Conservation (phyloP, 148 eudicot genomes). For the Fagopyrum esculentum region DNA sequence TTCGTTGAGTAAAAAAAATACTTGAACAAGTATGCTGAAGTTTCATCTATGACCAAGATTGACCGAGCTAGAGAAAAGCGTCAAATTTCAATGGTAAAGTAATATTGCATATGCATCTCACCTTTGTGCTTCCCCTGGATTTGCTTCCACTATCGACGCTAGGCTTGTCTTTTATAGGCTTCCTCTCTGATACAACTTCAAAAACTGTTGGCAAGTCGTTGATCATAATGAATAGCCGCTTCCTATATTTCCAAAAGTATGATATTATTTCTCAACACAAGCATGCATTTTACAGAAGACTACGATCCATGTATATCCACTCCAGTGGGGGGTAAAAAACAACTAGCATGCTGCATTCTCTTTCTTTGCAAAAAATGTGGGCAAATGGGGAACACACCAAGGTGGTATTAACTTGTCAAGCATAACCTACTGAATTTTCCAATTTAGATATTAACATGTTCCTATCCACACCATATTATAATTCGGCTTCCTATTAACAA, state of each 20-base stretch:
- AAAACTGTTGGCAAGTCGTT: slow-evolving; percentile 81
- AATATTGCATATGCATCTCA: not conserved
- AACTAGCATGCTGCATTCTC: not conserved
- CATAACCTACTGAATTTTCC: too few species aligned
- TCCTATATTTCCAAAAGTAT: slow-evolving; percentile 33
- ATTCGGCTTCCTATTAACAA: not conserved
- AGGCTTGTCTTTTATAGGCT: slow-evolving; percentile 75
- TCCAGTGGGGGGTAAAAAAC: not conserved
- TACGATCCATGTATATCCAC: not conserved
- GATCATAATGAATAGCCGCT: slow-evolving; percentile 78
- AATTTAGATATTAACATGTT: not conserved
- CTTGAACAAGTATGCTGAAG: not conserved
- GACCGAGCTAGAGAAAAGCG: not conserved
- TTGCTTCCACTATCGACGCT: slow-evolving; percentile 82
- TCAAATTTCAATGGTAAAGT: not conserved
- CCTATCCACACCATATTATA: not conserved
- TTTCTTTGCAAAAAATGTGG: not conserved
- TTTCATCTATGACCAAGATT: not conserved
- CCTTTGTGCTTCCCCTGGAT: slow-evolving; percentile 73
- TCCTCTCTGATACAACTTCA: slow-evolving; percentile 71
- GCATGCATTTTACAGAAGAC: not conserved
- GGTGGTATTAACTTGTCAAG: not conserved
- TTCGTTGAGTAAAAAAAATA: not conserved
- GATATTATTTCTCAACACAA: not conserved
- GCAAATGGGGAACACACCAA: not conserved